These are phyloP conservation scores for Venturia nashicola DNA, from an alignment of 2,329 filamentous ascomycete species.

Conservation along the genomic window DNA sequence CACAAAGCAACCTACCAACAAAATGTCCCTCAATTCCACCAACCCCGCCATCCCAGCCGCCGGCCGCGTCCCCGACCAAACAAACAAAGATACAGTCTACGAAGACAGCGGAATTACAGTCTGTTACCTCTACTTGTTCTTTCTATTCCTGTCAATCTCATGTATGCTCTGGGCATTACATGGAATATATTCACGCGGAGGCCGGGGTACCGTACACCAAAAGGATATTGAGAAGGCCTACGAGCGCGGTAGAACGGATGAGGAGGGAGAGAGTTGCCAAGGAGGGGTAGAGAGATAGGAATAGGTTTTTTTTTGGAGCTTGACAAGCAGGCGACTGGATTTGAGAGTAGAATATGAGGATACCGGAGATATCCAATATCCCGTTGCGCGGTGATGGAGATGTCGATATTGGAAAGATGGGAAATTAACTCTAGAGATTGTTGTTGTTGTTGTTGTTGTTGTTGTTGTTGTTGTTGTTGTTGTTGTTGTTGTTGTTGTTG, in stretches of 20 bases:
- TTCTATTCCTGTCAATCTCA: not conserved
- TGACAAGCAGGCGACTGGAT: not conserved
- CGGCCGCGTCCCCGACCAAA: too few species aligned
- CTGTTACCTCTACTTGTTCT: not conserved
- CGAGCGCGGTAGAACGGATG: not conserved
- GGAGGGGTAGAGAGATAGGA: not conserved
- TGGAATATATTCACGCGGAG: not conserved
- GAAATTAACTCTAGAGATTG: too few species aligned
- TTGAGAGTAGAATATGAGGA: too few species aligned
- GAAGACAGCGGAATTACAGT: not conserved
- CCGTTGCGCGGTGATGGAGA: too few species aligned
- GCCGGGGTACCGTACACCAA: not conserved
- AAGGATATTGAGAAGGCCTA: not conserved
- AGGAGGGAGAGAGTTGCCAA: not conserved
- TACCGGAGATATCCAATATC: too few species aligned
- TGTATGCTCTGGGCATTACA: not conserved
- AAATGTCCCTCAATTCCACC: not conserved
- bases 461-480: too few species aligned
- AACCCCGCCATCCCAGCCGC: not conserved
- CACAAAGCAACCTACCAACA: not conserved
- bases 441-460: too few species aligned
- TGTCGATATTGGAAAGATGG: too few species aligned
- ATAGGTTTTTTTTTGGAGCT: not conserved
- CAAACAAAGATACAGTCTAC: not conserved
- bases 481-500: too few species aligned